Percentiles rank a stretch among this genome's conserved stretches.
Evolutionary conservation across 2,329 filamentous ascomycete genomes (phyloP).

Genomic region (Aphanoascus verrucosus): DNA sequence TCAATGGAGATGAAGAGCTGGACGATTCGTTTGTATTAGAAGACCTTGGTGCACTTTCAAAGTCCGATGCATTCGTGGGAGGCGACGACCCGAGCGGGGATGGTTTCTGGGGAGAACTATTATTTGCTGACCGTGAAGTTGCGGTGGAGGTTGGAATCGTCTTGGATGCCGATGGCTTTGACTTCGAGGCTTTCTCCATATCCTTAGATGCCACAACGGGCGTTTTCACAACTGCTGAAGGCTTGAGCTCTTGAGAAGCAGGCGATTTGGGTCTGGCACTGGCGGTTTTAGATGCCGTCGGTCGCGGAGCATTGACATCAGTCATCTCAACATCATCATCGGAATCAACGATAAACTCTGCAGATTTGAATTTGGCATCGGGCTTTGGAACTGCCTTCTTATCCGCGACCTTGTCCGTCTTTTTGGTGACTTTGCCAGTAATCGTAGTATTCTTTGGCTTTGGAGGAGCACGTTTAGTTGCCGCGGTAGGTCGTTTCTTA

Average conservation of each 20-base stretch:
- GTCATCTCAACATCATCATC: conserved; percentile 38
- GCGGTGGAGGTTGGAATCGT: conserved; percentile 28
- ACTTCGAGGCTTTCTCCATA: conserved; percentile 1
- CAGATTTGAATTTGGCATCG: conserved; percentile 43
- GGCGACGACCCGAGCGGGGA: conserved; percentile 53
- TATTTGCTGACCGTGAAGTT: conserved; percentile 30
- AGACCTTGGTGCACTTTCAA: conserved; percentile 37
- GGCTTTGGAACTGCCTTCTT: conserved; percentile 24
- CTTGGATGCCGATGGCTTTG: conserved; percentile 20
- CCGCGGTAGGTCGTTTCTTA: conserved; percentile 28
- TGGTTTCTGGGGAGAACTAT: conserved; percentile 49
- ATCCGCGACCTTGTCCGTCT: conserved; percentile 32
- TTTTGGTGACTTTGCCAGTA: conserved; percentile 37
- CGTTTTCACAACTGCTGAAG: conserved; percentile 5
- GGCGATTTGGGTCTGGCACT: conserved; percentile 11
- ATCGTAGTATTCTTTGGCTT: conserved; percentile 41
- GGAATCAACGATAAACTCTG: conserved; percentile 45
- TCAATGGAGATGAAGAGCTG: conserved; percentile 38
- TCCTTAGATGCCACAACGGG: not conserved
- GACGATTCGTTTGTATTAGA: conserved; percentile 36
- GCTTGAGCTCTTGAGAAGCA: conserved; percentile 10
- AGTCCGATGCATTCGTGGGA: conserved; percentile 50
- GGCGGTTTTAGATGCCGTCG: conserved; percentile 17
- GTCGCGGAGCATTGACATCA: conserved; percentile 20
- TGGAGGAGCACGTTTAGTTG: conserved; percentile 34